Percentiles rank a stretch among this genome's conserved stretches.
Evolutionary conservation across 805 yeast species (phyloP).

Genomic region (Metschnikowia reukaufii): DNA sequence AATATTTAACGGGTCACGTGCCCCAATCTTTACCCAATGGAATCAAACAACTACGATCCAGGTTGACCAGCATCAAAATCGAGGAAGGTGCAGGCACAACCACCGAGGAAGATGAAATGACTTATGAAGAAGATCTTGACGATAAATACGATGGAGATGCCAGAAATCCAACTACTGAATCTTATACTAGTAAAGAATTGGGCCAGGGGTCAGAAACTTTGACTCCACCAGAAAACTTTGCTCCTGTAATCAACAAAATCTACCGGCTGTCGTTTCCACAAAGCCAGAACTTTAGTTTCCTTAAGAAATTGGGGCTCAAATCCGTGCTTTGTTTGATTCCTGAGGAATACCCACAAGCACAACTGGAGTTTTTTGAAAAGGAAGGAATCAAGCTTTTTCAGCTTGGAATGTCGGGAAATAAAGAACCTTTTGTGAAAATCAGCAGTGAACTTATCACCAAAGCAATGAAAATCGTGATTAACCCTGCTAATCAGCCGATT

Average conservation of each 20-base stretch:
- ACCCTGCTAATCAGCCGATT: constrained; percentile 89
- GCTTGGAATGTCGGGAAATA: constrained; percentile 92
- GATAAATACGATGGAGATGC: constrained; percentile 36
- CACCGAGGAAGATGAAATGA: constrained; percentile 28
- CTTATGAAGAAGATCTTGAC: constrained; percentile 42
- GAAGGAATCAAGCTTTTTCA: constrained; percentile 73
- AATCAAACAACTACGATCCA: constrained; percentile 32
- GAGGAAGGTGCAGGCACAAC: constrained; percentile 29
- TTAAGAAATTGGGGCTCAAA: constrained; percentile 61
- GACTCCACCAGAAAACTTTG: constrained; percentile 87
- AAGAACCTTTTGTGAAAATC: constrained; percentile 86
- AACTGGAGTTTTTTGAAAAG: constrained; percentile 57
- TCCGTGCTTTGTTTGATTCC: constrained; percentile 84
- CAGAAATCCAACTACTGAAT: constrained; percentile 21
- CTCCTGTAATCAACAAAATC: constrained; percentile 70
- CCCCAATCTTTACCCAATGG: constrained; percentile 1
- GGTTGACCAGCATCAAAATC: constrained; percentile 27
- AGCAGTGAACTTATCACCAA: constrained; percentile 65
- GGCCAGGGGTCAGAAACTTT: constrained; percentile 22
- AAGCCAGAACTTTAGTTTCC: constrained; percentile 72
- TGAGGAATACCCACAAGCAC: constrained; percentile 85
- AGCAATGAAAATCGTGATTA: constrained; percentile 75
- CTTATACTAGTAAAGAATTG: constrained; percentile 9
- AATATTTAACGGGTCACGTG: constrained; percentile 7
- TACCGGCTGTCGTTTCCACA: constrained; percentile 91